A percentile compares a stretch with the other conserved stretches of the same genome.
Conservation (phyloP, 805 yeast species). For the Barnettozyma sucrosica region DNA sequence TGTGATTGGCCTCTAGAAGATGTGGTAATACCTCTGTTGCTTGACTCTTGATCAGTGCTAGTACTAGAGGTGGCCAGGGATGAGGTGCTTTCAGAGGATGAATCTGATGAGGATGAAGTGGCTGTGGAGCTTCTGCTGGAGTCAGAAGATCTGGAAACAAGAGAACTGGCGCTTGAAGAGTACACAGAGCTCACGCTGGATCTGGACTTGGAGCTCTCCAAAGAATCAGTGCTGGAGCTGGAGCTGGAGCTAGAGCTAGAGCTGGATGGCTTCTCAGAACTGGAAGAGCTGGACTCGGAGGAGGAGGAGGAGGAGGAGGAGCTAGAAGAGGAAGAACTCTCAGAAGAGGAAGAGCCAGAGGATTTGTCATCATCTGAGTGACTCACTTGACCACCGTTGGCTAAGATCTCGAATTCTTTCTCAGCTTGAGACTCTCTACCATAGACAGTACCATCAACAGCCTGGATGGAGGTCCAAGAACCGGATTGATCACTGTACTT, state of each 20-base stretch:
- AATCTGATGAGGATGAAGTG: slow-evolving; percentile 8
- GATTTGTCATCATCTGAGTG: slow-evolving; percentile 1
- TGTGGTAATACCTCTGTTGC: slow-evolving; percentile 1
- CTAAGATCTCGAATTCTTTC: slow-evolving; percentile 35
- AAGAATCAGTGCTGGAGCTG: not conserved
- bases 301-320: slow-evolving; percentile 1
- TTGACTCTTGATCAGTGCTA: not conserved
- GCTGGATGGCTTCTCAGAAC: not conserved
- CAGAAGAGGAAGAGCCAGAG: not conserved
- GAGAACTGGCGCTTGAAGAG: slow-evolving; percentile 9
- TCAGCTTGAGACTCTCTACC: slow-evolving; percentile 50
- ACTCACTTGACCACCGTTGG: slow-evolving; percentile 27
- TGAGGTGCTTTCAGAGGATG: slow-evolving; percentile 6
- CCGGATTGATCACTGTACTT: slow-evolving; percentile 52
- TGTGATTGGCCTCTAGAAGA: not conserved
- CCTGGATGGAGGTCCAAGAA: slow-evolving; percentile 50
- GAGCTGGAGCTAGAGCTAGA: slow-evolving; percentile 1
- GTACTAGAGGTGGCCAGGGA: not conserved
- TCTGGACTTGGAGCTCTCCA: slow-evolving; percentile 6
- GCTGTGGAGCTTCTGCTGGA: slow-evolving; percentile 4
- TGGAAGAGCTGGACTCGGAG: slow-evolving; percentile 4
- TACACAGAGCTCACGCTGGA: slow-evolving; percentile 5
- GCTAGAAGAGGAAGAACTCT: not conserved
- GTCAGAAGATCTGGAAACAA: slow-evolving; percentile 9
- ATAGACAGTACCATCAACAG: slow-evolving; percentile 52